Conservation (phyloP, 495 filamentous ascomycete species). For the Aspergillus hancockii region DNA sequence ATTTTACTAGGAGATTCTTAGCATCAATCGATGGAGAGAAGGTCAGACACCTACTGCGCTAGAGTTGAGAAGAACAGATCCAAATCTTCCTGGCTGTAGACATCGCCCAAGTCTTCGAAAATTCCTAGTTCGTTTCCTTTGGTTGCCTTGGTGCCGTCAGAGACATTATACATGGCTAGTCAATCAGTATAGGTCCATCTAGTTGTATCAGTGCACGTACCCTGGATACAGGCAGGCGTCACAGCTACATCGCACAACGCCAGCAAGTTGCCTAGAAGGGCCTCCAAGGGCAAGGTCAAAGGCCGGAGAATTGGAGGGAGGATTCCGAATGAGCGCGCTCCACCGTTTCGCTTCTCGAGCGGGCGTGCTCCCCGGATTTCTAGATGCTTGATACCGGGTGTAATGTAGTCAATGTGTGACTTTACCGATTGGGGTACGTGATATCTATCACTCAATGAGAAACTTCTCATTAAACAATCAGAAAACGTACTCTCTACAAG, state of each 20-base stretch:
- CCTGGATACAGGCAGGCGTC: conserved; percentile 34
- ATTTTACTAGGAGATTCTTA: background rate
- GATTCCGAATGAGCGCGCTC: conserved; percentile 23
- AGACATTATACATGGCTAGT: conserved; percentile 42
- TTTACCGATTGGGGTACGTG: conserved; percentile 52
- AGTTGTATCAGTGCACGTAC: background rate
- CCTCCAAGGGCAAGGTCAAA: conserved; percentile 31
- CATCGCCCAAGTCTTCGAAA: conserved; percentile 39
- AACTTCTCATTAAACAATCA: background rate
- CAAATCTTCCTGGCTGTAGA: conserved; percentile 57
- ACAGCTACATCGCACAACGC: conserved; percentile 27
- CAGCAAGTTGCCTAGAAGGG: conserved; percentile 17
- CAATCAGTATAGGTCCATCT: background rate
- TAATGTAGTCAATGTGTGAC: conserved; percentile 59
- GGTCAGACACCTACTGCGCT: conserved; percentile 23
- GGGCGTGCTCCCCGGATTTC: conserved; percentile 21
- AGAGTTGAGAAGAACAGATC: conserved; percentile 56
- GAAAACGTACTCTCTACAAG: conserved; percentile 41
- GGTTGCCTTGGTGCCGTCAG: conserved; percentile 33
- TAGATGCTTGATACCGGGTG: conserved; percentile 49
- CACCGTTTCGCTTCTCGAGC: conserved; percentile 27
- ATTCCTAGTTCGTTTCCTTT: conserved; percentile 49
- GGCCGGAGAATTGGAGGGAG: conserved; percentile 34
- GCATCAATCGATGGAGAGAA: background rate
- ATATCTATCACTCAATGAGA: conserved; percentile 36